Evolutionary conservation across 768 basidiomycete genomes (phyloP).

Genomic region (Cystofilobasidium capitatum): DNA sequence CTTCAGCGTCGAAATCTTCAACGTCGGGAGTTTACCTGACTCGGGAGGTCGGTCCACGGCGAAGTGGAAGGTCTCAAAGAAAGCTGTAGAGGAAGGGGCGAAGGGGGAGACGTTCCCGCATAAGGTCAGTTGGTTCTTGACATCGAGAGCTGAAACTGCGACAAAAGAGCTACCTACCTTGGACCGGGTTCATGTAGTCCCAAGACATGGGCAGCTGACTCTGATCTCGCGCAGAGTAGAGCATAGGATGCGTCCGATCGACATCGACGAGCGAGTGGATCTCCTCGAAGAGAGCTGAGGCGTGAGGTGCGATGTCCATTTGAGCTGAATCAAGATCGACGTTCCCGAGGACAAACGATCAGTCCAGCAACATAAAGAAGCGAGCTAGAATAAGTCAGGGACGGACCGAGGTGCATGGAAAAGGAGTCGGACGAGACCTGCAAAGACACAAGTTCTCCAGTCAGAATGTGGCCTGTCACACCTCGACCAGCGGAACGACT

Average conservation of each 20-base stretch:
- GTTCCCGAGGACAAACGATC: not conserved
- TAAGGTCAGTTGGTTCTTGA: not conserved
- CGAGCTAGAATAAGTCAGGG: not conserved
- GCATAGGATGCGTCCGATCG: not conserved
- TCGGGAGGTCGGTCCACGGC: not conserved
- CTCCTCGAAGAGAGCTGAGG: constrained; percentile 1
- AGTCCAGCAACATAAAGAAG: not conserved
- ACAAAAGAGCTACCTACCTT: not conserved
- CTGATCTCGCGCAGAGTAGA: not conserved
- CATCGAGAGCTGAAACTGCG: not conserved
- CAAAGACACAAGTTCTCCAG: too few species aligned
- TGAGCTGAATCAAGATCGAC: constrained; percentile 2
- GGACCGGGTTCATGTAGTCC: constrained; percentile 4
- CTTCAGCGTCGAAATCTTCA: constrained; percentile 7
- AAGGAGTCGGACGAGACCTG: not conserved
- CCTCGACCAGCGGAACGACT: too few species aligned
- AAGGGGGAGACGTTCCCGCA: not conserved
- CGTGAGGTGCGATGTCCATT: constrained; percentile 24
- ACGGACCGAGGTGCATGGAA: not conserved
- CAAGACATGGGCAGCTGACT: not conserved
- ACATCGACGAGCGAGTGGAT: constrained; percentile 19
- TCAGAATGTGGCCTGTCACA: too few species aligned
- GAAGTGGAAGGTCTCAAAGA: constrained; percentile 19
- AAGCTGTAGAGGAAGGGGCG: not conserved
- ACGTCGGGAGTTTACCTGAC: constrained; percentile 1